Conservation (phyloP, 164 flowering plant species). For the Houttuynia cordata region DNA sequence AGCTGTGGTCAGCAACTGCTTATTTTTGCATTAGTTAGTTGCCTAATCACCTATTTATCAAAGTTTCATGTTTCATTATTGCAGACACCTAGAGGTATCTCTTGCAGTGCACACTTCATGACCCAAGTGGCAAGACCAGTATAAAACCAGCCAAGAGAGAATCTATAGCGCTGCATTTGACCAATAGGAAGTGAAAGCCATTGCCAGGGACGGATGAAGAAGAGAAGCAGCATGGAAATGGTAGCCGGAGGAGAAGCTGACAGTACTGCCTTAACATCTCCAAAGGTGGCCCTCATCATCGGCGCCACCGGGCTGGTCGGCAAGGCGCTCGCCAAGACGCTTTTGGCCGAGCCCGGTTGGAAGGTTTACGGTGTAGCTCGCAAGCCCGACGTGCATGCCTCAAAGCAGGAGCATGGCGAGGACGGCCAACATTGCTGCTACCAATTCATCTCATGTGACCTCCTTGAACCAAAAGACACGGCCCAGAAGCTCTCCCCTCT, state of each 20-base stretch:
- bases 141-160: too few species aligned
- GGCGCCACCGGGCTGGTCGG: conserved; percentile 89
- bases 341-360: conserved; percentile 31
- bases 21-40: too few species aligned
- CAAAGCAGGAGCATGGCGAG: background rate
- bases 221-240: background rate
- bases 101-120: too few species aligned
- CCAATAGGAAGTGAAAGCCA: too few species aligned
- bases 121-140: too few species aligned
- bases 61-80: too few species aligned
- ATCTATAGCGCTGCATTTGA: too few species aligned
- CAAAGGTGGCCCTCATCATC: conserved; percentile 49
- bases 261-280: background rate
- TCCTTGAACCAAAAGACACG: conserved; percentile 38
- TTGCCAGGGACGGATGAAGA: too few species aligned
- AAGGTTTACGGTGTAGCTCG: conserved; percentile 73
- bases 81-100: too few species aligned
- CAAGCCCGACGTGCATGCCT: conserved; percentile 6
- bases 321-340: conserved; percentile 43
- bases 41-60: too few species aligned
- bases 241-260: background rate
- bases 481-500: conserved; percentile 35
- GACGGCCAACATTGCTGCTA: conserved; percentile 7
- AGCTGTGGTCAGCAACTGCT: too few species aligned
- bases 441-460: conserved; percentile 68